Percentiles rank a stretch among this genome's conserved stretches.
Evolutionary conservation across 2,329 filamentous ascomycete genomes (phyloP).

Genomic region (Fonsecaea pugnacius): DNA sequence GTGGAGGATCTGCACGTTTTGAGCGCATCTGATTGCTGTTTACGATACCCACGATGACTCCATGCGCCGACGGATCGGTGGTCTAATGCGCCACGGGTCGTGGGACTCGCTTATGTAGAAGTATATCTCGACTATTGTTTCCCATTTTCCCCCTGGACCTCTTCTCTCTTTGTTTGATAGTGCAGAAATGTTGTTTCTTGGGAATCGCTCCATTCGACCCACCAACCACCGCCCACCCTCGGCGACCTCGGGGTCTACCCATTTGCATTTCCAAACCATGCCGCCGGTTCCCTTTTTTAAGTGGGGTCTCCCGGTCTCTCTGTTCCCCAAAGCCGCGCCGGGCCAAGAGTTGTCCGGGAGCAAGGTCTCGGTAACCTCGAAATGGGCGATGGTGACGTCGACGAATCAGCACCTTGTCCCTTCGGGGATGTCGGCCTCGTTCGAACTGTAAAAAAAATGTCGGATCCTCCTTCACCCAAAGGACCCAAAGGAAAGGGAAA

Average conservation of each 20-base stretch:
- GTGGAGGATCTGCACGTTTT: slow-evolving; percentile 2
- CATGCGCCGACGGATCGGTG: neutral
- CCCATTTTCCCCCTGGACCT: neutral
- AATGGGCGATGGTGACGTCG: no score
- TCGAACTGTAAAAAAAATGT: no score
- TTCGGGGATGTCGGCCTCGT: no score
- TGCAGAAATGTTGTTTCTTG: neutral
- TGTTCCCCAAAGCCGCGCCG: neutral
- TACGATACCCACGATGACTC: slow-evolving; percentile 15
- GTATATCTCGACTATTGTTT: slow-evolving; percentile 5
- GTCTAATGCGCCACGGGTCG: slow-evolving; percentile 3
- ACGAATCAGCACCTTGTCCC: no score
- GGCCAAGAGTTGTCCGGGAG: neutral
- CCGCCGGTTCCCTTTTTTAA: neutral
- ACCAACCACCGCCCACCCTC: slow-evolving; percentile 12
- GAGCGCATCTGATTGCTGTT: slow-evolving; percentile 2
- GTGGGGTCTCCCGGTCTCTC: neutral
- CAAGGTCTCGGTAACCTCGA: no score
- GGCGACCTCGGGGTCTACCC: slow-evolving; percentile 27
- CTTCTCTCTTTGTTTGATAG: neutral
- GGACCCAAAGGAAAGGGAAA: no score
- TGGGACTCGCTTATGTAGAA: slow-evolving; percentile 18
- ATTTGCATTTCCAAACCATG: neutral
- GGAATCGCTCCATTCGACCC: slow-evolving; percentile 2
- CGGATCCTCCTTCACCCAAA: no score